Base-by-base conservation (phyloP, 495 filamentous ascomycete genomes). In the Letharia lupina region DNA sequence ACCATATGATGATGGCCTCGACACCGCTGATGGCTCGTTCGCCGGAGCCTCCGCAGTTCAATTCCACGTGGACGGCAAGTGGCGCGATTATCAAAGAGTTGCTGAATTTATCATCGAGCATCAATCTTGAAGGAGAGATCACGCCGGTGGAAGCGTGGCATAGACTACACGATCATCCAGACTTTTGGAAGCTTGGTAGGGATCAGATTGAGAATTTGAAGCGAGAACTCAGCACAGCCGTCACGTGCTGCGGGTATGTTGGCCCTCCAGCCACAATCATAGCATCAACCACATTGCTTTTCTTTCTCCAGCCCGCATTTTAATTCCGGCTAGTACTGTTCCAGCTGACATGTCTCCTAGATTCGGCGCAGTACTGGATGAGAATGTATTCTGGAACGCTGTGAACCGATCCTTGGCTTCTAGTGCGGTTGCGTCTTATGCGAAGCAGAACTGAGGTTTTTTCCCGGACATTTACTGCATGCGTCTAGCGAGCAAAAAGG, bases 61-160 rank as follows among this genome's bases (percentile, higher is more conserved):
- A 69, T 42, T 57, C 69, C 10, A 63, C 50, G 11, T 74, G 72
- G 72, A 69, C 50, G 11, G 63, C 68, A 7, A 65, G 63, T 15
- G 67, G 64, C 15, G 59, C 62, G 3, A 69, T 69, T 47, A 73
- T 74, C 15, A 68, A 74, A 60, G 63, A 67, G 18, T 44, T 74
- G 52, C 65, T 74, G 7, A 70, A 71, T 50, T 59, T 74, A 9
- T 67, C 68, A 20, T 65, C 67, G 52, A 67, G 67, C 28, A 70
- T 93, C 86, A 62, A 93, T 84, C 75, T 90, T 82, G 71, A 91
- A 88, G 48, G 89, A 80, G n/a, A 91, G 86, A 76, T 90, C 86
- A 74, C 72, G 12, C 72, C 72, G 10, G 71, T 74, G 11, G 70
- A 74, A 41, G 72, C 72, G 39, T 74, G 72, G 72, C 63, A 70